phyloP scores from a whole-genome alignment of 2,329 filamentous ascomycete genomes.

The Cladophialophora psammophila region DNA sequence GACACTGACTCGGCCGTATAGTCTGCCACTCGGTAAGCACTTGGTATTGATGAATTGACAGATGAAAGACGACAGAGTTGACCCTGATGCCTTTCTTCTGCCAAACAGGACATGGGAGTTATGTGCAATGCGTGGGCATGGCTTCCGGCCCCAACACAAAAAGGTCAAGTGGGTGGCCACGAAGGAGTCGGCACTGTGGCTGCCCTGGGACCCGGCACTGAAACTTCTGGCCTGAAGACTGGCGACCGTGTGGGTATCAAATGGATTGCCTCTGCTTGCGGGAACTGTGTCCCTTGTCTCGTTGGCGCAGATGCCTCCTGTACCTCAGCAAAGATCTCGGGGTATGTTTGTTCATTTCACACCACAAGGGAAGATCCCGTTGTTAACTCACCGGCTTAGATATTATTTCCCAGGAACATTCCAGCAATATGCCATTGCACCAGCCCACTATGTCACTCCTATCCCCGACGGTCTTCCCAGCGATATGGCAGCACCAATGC shows the following conservation, averaged over 20 bases:
- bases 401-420: slow-evolving; percentile 77
- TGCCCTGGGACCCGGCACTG: slow-evolving; percentile 67
- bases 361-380: background rate
- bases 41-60: background rate
- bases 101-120: slow-evolving; percentile 59
- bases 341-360: slow-evolving; percentile 8
- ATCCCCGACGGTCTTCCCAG: slow-evolving; percentile 69
- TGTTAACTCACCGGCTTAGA: slow-evolving; percentile 41
- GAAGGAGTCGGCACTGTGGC: slow-evolving; percentile 72
- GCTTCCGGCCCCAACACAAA: slow-evolving; percentile 65
- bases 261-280: slow-evolving; percentile 68
- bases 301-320: slow-evolving; percentile 64
- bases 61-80: background rate
- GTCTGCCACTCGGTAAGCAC: slow-evolving; percentile 63
- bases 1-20: background rate
- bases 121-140: slow-evolving; percentile 59
- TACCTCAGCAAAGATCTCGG: slow-evolving; percentile 65
- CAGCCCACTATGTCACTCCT: slow-evolving; percentile 73
- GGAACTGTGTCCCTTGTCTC: slow-evolving; percentile 61
- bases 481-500: slow-evolving; percentile 69
- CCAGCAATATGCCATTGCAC: slow-evolving; percentile 71
- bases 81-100: background rate
- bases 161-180: slow-evolving; percentile 72
- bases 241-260: slow-evolving; percentile 75
- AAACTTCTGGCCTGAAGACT: slow-evolving; percentile 63